Evolutionary conservation across 768 basidiomycete species (phyloP).

Genomic region (Leccinum subgranulosum): DNA sequence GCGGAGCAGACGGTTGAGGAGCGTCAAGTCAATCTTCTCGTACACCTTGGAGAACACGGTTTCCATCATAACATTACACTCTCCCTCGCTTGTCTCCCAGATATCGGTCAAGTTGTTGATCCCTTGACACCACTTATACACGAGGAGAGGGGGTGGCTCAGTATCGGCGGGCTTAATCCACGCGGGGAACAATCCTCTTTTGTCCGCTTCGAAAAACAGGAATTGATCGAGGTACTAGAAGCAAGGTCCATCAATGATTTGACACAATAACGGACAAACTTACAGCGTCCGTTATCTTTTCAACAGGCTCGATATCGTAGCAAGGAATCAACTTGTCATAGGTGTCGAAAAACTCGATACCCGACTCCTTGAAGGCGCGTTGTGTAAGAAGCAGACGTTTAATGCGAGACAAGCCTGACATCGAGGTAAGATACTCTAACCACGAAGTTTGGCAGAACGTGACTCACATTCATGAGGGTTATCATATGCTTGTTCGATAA

Average conservation of each 20-base stretch:
- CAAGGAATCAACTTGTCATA: constrained; percentile 98
- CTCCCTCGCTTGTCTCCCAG: constrained; percentile 98
- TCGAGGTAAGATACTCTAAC: constrained; percentile 2
- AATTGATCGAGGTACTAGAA: constrained; percentile 91
- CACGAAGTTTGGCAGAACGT: not conserved
- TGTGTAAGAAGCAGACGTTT: constrained; percentile 96
- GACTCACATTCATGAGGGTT: constrained; percentile 93
- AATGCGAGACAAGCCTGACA: constrained; percentile 83
- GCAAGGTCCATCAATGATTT: constrained; percentile 11
- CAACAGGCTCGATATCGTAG: constrained; percentile 98
- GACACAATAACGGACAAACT: constrained; percentile 26
- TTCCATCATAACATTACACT: constrained; percentile 99
- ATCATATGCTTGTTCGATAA: constrained; percentile 99
- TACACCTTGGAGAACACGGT: constrained; percentile 97
- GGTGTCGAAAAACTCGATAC: constrained; percentile 96
- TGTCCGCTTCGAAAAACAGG: constrained; percentile 98
- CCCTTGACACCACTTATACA: constrained; percentile 99
- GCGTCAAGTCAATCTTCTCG: constrained; percentile 96
- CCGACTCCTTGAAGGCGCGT: constrained; percentile 97
- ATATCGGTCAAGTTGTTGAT: constrained; percentile 98
- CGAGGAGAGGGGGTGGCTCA: constrained; percentile 93
- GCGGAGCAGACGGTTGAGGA: constrained; percentile 92
- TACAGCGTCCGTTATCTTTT: constrained; percentile 98
- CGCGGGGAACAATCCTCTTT: constrained; percentile 94
- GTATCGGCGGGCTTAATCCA: constrained; percentile 99